Base-by-base conservation (phyloP, 1,284 basidiomycete genomes). In the Ustilago loliicola region DNA sequence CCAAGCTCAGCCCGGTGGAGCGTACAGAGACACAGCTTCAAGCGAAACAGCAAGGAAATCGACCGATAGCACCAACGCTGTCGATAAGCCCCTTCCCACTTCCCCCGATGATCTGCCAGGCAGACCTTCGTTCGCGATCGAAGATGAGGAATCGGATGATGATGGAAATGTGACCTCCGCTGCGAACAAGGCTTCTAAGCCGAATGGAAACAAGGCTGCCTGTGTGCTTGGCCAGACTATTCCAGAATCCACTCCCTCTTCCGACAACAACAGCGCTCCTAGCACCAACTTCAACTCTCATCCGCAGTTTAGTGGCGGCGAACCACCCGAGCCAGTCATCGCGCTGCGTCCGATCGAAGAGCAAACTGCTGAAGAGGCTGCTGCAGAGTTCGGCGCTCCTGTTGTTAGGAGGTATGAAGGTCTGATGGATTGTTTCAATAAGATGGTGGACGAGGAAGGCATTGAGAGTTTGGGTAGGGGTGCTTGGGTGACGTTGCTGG, bases 361-460 rank as follows among this genome's bases (percentile, higher is more conserved):
- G 55, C 66, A 80, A 29, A 65, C 76, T 3, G 74, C 71, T 47
- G 66, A 78, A 45, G 80, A 77, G 40, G 80, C 75, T n/a, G 73
- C 75, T 6, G 76, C 81, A 11, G 81, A 80, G 29, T 85, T 84
- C 57, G 84, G 83, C 40, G 82, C 84, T 2, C 65, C 83, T 9
- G 78, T 80, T 3, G 84, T 86, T 2, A 71, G 76, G 63, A 70
- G 82, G 21, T 86, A 86, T 64, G 65, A 62, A 9, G 81, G 83
- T 8, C 45, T 84, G 27, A 58, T 76, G 32, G 84, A 86, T 64
- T 85, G 83, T 62, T 57, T 81, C n/a, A 80, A 75, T 62, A 83
- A 85, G 72, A 81, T 86, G 79, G 72, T 79, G 27, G 83, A 83
- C 19, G 84, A 86, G 59, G 84, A 86, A 29, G 84, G 84, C 3